phyloP scores from a whole-genome alignment of 1,139 yeast species.

The Pichia terricola region DNA sequence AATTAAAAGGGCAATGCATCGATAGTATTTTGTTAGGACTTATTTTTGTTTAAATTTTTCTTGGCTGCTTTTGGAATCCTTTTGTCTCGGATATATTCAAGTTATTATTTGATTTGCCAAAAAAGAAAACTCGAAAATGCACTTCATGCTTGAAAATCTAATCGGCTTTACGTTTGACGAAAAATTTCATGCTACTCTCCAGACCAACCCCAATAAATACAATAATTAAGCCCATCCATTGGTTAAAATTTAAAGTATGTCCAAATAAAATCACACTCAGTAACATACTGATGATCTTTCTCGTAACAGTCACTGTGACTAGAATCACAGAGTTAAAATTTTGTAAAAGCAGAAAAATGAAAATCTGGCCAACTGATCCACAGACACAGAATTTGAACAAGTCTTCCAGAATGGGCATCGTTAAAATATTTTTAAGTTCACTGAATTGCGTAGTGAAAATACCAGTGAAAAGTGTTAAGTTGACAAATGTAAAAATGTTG shows the following conservation, averaged over 20 bases:
- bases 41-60: too few relatives aligned
- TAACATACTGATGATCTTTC: constrained; percentile 93
- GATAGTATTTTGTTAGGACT: too few relatives aligned
- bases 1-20: too few relatives aligned
- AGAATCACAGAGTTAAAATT: constrained; percentile 74
- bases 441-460: constrained; percentile 41
- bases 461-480: constrained; percentile 34
- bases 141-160: too few relatives aligned
- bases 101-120: too few relatives aligned
- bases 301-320: constrained; percentile 89
- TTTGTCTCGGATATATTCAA: too few relatives aligned
- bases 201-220: constrained; percentile 78
- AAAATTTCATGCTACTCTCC: constrained; percentile 47
- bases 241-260: constrained; percentile 51
- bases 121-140: too few relatives aligned
- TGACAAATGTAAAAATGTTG: constrained; percentile 39
- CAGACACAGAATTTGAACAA: constrained; percentile 60
- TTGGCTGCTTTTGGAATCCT: too few relatives aligned
- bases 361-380: constrained; percentile 89
- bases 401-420: constrained; percentile 38
- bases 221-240: constrained; percentile 69
- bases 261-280: constrained; percentile 80
- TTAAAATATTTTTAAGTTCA: constrained; percentile 40
- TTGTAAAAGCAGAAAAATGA: constrained; percentile 77
- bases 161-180: constrained; percentile 6